Conservation (phyloP, 2,329 filamentous ascomycete genomes). For the Zarea fungicola region DNA sequence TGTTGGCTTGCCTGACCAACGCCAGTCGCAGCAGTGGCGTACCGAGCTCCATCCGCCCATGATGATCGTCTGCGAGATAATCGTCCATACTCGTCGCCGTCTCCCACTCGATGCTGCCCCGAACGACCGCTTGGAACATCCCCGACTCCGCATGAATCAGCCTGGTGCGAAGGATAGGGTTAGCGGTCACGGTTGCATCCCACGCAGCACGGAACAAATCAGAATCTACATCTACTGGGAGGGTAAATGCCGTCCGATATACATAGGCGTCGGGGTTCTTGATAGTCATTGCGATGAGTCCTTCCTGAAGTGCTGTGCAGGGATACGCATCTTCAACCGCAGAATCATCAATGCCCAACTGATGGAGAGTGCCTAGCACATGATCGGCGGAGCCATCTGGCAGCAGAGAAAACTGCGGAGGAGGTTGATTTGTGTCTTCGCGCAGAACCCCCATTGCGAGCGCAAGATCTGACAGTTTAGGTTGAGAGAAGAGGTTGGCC, state of each 20-base stretch:
- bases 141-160: conserved; percentile 20
- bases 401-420: neutral
- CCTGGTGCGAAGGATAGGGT: conserved; percentile 30
- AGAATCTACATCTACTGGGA: conserved; percentile 17
- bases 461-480: neutral
- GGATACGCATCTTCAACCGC: conserved; percentile 34
- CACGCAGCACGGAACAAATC: conserved; percentile 24
- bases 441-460: too few species aligned
- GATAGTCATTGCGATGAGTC: conserved; percentile 30
- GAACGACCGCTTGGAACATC: conserved; percentile 1
- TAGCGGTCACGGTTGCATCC: conserved; percentile 21
- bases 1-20: conserved; percentile 13
- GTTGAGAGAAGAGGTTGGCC: conserved; percentile 33
- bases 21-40: conserved; percentile 7
- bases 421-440: too few species aligned
- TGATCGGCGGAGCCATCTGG: too few species aligned
- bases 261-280: conserved; percentile 26
- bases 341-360: too few species aligned
- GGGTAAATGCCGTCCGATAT: conserved; percentile 23
- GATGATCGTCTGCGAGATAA: neutral
- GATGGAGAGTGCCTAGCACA: too few species aligned
- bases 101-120: neutral
- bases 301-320: conserved; percentile 28
- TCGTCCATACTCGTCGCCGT: too few species aligned
- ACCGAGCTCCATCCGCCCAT: neutral